Evolutionary conservation across 176 grass and related monocot genomes (phyloP).

Genomic region (Cenchrus fungigraminus): DNA sequence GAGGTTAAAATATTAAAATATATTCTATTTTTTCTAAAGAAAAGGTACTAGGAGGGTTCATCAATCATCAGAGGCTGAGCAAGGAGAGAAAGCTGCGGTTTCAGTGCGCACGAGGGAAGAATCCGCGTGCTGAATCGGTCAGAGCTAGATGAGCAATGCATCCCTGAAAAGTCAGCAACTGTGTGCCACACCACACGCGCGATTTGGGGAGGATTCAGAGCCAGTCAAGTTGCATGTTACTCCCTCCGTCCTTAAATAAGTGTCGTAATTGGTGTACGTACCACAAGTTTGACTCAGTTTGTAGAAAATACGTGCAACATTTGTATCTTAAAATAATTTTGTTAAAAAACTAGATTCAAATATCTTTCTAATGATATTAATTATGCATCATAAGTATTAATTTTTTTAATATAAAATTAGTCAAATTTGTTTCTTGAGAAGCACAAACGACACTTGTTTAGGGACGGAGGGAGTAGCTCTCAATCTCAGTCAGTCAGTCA

Average conservation of each 20-base stretch:
- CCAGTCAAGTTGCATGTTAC: neutral
- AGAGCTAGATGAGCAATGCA: neutral
- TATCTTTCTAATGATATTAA: too few relatives aligned
- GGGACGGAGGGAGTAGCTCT: neutral
- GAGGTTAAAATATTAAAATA: too few relatives aligned
- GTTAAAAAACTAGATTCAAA: too few relatives aligned
- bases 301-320: too few relatives aligned
- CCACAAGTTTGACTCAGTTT: neutral
- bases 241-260: too few relatives aligned
- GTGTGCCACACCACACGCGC: conserved; percentile 1
- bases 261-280: too few relatives aligned
- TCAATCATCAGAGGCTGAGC: neutral
- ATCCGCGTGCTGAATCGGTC: conserved; percentile 1
- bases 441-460: too few relatives aligned
- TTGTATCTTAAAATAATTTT: too few relatives aligned
- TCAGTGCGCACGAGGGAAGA: conserved; percentile 8
- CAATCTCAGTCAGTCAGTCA: neutral
- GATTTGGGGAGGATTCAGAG: neutral
- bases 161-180: conserved; percentile 20
- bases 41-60: neutral
- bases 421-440: too few relatives aligned
- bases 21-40: too few relatives aligned
- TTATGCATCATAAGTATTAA: too few relatives aligned
- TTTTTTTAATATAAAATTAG: too few relatives aligned
- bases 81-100: neutral